Base-by-base conservation (phyloP, 106 monocot species). In the Posidonia australis region DNA sequence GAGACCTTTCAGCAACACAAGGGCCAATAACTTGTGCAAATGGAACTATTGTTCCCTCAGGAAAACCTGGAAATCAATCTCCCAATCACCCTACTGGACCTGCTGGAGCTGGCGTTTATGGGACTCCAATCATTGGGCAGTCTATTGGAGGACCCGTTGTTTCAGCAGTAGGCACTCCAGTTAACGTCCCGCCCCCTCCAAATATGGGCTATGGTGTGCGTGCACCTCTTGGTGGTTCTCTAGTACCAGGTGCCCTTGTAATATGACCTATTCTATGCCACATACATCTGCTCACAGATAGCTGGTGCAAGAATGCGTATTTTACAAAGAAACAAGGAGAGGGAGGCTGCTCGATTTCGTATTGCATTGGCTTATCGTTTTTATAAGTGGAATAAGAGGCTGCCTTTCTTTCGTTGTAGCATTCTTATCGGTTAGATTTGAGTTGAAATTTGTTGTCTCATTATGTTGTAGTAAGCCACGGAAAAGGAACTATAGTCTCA, bases 71-170 rank as follows among this genome's bases (percentile, higher is more conserved):
- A n/a, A 86, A 78, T 29, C 64, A 66, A 21, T 46, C 71, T n/a
- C 49, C 77, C 41, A 76, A 68, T 17, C 74, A 72, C 31, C 63
- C 81, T 0, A n/a, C 68, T 47, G 26, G 6, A 13, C 16, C 47
- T 46, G 23, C 27, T 22, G 60, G 78, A 21, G 62, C 77, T 18
- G 48, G 69, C 45, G 54, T 78, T 11, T 86, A 77, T 44, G 83
- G 81, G 1, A 70, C 84, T 4, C 51, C 71, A 14, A 72, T 82
- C 0, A 79, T 89, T 9, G 89, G 89, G 11, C 90, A 90, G 52
- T 86, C 90, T 5, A 77, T 89, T n/a, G 82, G 74, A 62, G 81
- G 77, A 5, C 78, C 77, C 13, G 70, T 84, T 24, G 76, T 77
- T 6, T 70, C 81, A 16, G 71, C 63, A 16, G 77, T 66, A 16